A percentile compares a stretch with the other conserved stretches of the same genome.
These are phyloP conservation scores for Monosporascus ibericus DNA, from an alignment of 2,329 filamentous ascomycete genomes.

Conservation along the genomic window DNA sequence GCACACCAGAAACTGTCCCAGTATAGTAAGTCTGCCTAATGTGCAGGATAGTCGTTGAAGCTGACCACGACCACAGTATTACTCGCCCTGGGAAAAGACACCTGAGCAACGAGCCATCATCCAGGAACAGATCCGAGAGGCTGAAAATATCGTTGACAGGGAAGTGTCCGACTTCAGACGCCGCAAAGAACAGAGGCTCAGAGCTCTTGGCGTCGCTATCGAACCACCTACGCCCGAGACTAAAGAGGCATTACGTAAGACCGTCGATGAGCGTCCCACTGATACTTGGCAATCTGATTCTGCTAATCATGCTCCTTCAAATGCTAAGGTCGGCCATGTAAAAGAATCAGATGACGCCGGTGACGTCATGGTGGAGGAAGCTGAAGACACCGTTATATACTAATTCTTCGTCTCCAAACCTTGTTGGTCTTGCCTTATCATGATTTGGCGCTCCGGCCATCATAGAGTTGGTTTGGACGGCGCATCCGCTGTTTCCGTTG, in stretches of 20 bases:
- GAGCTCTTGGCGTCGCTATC: slow-evolving; percentile 27
- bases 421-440: slow-evolving; percentile 1
- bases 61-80: slow-evolving; percentile 53
- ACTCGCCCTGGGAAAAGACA: slow-evolving; percentile 74
- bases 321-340: slow-evolving; percentile 25
- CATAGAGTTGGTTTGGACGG: background rate
- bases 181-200: slow-evolving; percentile 37
- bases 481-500: background rate
- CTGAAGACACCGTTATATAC: slow-evolving; percentile 90
- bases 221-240: slow-evolving; percentile 23
- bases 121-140: slow-evolving; percentile 61
- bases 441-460: background rate
- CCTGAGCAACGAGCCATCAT: slow-evolving; percentile 64
- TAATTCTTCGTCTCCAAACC: slow-evolving; percentile 30
- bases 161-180: slow-evolving; percentile 60
- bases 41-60: background rate
- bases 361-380: slow-evolving; percentile 75
- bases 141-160: slow-evolving; percentile 54
- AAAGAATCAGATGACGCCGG: slow-evolving; percentile 59
- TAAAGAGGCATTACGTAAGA: slow-evolving; percentile 38
- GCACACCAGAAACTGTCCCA: slow-evolving; percentile 64
- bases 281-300: slow-evolving; percentile 26
- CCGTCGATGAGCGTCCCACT: slow-evolving; percentile 34
- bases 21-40: slow-evolving; percentile 55
- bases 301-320: slow-evolving; percentile 29